Base-by-base conservation (phyloP, 1,139 yeast genomes). In the Geotrichum klebahnii region DNA sequence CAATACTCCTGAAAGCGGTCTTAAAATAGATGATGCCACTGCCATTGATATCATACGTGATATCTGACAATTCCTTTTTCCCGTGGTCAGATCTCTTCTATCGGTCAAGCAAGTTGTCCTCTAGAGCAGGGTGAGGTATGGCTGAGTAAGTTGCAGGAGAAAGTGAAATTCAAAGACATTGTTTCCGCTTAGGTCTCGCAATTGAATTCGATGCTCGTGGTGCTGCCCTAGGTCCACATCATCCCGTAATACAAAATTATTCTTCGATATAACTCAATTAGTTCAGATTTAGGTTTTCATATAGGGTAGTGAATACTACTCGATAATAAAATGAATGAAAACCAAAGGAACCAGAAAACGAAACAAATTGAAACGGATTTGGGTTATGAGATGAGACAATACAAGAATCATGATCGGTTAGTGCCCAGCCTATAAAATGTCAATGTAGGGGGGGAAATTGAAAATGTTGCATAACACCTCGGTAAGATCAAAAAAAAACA, bases 31-130 rank as follows among this genome's bases (percentile, higher is more conserved):
- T 67, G 97, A 96, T 64, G 79, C 80, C 62, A 90, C 99, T 62
- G 86, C 97, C 57, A 70, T 92, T 54, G 98, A 97, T 71, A 96
- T 96, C 64, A 92, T 90, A 74, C 92, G 92, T 72, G 98, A 92
- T 74, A 92, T 89, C 79, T 89, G 97, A 74, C 95, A 89, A 72
- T 84, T n/a, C n/a, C 95, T 55, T 84, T 88, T 51, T 89, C 88
- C 81, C 83, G 98, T 72, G 97, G 97, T 65, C 96, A 90, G 71
- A 67, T 92, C 57, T 97, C 89, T 72, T 81, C 95, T 50, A 76
- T 78, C 55, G 98, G 98, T 70, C 89, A 87, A 74, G 95, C 92
- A 51, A 78, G 87, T 53, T 88, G 92, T 61, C 82, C 88, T 74
- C 76, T 92, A 68, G 98, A 92, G 75, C 89, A 40, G 10, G 10